Percentiles rank a stretch among this genome's conserved stretches.
phyloP scores from a whole-genome alignment of 139 green algal genomes.

The Micromonas pusilla region DNA sequence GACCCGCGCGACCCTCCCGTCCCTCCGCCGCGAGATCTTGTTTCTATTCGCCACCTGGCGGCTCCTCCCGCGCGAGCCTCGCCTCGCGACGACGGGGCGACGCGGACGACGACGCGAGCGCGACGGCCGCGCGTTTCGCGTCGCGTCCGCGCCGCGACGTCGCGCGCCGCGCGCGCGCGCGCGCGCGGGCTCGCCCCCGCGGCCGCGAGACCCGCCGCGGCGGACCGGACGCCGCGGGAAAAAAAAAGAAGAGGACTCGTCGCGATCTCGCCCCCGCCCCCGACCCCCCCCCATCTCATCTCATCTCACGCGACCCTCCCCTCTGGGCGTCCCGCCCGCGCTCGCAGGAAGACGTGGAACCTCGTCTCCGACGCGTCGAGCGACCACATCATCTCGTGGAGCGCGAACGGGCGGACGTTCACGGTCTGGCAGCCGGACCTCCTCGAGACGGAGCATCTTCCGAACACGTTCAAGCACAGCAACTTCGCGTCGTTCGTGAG shows the following conservation, averaged over 20 bases:
- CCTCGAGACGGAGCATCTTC: conserved; percentile 26
- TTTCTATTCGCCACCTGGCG: not conserved
- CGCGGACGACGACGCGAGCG: not conserved
- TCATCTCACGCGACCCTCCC: not conserved
- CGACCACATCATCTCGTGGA: conserved; percentile 33
- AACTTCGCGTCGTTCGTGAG: conserved; percentile 37
- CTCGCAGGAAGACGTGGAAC: conserved; percentile 31
- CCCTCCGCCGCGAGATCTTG: not conserved
- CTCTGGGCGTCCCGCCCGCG: no score
- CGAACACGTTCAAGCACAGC: conserved; percentile 37
- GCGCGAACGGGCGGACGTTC: conserved; percentile 27
- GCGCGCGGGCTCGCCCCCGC: no score
- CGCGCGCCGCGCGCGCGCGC: no score
- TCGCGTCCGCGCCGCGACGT: no score
- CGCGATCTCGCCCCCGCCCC: not conserved
- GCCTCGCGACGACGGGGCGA: no score
- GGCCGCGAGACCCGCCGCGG: no score
- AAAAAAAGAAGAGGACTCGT: no score
- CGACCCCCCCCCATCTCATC: not conserved
- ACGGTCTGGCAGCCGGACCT: conserved; percentile 35
- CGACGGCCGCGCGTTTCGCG: not conserved
- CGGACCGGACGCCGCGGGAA: no score
- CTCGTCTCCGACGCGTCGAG: conserved; percentile 10
- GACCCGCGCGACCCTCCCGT: not conserved
- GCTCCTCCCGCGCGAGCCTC: not conserved